Evolutionary conservation across 2,329 filamentous ascomycete species (phyloP).

Genomic region (Dissoconium aciculare): DNA sequence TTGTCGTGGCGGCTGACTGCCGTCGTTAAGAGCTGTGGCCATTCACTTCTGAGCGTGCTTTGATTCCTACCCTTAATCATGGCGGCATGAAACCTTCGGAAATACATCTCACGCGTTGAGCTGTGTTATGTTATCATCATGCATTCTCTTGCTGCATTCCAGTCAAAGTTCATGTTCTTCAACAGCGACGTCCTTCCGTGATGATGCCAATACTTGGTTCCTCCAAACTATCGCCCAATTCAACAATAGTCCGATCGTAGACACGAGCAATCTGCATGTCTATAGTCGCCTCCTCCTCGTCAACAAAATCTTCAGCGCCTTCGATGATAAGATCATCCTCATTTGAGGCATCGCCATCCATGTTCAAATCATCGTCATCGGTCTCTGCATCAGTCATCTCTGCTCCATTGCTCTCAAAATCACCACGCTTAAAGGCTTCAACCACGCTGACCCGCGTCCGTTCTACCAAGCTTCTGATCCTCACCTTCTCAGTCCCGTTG

Average conservation of each 20-base stretch:
- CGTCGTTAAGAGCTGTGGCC: no score
- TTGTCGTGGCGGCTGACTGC: no score
- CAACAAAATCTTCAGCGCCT: constrained; percentile 19
- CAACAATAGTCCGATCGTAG: constrained; percentile 65
- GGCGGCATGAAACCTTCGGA: no score
- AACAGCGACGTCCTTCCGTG: no score
- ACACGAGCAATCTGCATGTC: constrained; percentile 60
- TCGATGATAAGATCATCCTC: constrained; percentile 21
- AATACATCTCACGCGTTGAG: no score
- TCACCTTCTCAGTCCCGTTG: constrained; percentile 76
- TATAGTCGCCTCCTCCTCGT: constrained; percentile 27
- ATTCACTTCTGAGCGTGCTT: no score
- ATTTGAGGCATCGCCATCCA: constrained; percentile 25
- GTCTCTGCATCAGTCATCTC: no score
- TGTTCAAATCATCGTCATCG: not conserved
- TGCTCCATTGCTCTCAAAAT: no score
- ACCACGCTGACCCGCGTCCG: constrained; percentile 57
- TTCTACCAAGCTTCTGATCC: constrained; percentile 68
- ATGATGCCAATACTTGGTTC: constrained; percentile 32
- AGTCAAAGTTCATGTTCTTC: no score
- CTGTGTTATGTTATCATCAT: no score
- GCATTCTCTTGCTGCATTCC: no score
- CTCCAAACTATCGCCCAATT: constrained; percentile 54
- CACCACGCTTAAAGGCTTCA: constrained; percentile 46
- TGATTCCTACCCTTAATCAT: no score